Conservation (phyloP, 2,329 filamentous ascomycete species). For the Clonostachys solani region DNA sequence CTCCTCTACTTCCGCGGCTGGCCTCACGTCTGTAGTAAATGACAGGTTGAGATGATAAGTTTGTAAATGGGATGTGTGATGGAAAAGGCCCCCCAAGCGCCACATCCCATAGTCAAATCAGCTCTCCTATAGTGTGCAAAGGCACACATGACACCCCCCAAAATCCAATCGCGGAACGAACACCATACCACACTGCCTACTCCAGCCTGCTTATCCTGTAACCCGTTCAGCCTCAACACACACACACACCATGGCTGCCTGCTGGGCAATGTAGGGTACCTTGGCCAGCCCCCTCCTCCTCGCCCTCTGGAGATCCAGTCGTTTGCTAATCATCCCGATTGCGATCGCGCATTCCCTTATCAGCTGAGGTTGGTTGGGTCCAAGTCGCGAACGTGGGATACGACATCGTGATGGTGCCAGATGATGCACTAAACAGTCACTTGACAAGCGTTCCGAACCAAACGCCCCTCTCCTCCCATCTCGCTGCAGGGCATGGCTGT, state of each 20-base stretch:
- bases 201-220: too few relatives aligned
- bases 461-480: too few relatives aligned
- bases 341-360: not conserved
- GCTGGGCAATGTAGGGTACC: not conserved
- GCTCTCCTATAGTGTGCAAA: not conserved
- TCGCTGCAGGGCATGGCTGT: too few relatives aligned
- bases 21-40: too few relatives aligned
- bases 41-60: too few relatives aligned
- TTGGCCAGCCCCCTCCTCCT: not conserved
- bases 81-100: too few relatives aligned
- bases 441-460: not conserved
- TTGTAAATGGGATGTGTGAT: too few relatives aligned
- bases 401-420: slow-evolving; percentile 4
- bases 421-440: slow-evolving; percentile 2
- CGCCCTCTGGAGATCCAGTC: not conserved
- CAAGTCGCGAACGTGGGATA: not conserved
- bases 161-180: not conserved
- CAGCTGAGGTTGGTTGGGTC: not conserved
- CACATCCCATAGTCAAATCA: too few relatives aligned
- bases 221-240: too few relatives aligned
- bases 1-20: too few relatives aligned
- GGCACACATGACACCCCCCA: not conserved
- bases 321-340: too few relatives aligned
- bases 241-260: too few relatives aligned
- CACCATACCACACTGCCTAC: not conserved